Conservation (phyloP, 1,284 basidiomycete genomes). For the Melampsora americana region DNA sequence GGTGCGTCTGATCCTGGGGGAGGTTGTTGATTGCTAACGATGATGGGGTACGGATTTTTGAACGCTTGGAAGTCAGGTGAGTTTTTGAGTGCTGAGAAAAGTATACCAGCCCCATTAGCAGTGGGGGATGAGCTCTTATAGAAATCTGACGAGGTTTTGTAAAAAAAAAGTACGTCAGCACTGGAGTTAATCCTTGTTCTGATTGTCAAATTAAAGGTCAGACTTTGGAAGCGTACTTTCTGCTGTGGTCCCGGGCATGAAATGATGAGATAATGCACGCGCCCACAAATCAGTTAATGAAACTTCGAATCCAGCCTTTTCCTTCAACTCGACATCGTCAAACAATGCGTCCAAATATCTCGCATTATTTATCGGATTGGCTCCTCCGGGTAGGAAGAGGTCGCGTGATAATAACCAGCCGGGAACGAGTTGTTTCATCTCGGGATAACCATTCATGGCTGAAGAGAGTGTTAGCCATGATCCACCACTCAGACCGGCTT, state of each 20-base stretch:
- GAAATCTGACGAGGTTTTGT: slow-evolving; percentile 3
- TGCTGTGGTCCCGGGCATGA: slow-evolving; percentile 16
- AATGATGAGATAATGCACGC: slow-evolving; percentile 21
- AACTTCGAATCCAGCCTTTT: slow-evolving; percentile 16
- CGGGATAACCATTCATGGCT: slow-evolving; percentile 15
- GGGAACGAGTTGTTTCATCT: slow-evolving; percentile 4
- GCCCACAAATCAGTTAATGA: slow-evolving; percentile 26
- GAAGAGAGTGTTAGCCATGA: slow-evolving; percentile 20
- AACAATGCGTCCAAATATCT: not conserved
- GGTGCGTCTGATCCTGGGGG: not conserved
- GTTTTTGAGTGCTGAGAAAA: slow-evolving; percentile 16
- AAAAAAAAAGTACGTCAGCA: too few relatives aligned
- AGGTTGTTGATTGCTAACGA: slow-evolving; percentile 20
- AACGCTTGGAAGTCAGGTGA: slow-evolving; percentile 1
- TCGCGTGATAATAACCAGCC: slow-evolving; percentile 20
- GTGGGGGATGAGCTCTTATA: not conserved
- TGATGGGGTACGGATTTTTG: slow-evolving; percentile 24
- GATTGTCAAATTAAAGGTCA: too few relatives aligned
- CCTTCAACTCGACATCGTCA: slow-evolving; percentile 8
- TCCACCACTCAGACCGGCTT: slow-evolving; percentile 29
- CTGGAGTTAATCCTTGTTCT: too few relatives aligned
- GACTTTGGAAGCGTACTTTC: not conserved
- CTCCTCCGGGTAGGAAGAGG: slow-evolving; percentile 23
- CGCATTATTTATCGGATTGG: slow-evolving; percentile 2
- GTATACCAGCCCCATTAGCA: slow-evolving; percentile 21